Evolutionary conservation across 345 rosid genomes (phyloP).

Genomic region (Hevea brasiliensis): DNA sequence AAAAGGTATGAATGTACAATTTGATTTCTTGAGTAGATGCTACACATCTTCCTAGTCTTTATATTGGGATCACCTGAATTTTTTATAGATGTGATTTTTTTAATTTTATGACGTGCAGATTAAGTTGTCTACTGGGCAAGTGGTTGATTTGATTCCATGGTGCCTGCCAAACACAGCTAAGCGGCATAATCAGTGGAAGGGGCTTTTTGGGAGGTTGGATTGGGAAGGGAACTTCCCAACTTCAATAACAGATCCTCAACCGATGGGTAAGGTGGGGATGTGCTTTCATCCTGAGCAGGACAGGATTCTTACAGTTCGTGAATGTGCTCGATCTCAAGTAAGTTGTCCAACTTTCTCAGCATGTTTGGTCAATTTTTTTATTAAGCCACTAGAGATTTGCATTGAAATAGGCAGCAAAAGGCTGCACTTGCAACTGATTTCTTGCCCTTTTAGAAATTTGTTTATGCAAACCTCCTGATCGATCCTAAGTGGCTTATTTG

Average conservation of each 20-base stretch:
- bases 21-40: not conserved
- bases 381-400: not conserved
- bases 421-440: not conserved
- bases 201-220: constrained; percentile 80
- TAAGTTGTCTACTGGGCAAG: constrained; percentile 56
- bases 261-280: constrained; percentile 95
- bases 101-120: constrained; percentile 41
- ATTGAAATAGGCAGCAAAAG: not conserved
- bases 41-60: not conserved
- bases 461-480: not conserved
- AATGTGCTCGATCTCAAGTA: constrained; percentile 90
- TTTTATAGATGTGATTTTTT: not conserved
- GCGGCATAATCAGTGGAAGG: constrained; percentile 86
- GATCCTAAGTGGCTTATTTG: not conserved
- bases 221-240: constrained; percentile 97
- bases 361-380: not conserved
- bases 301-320: constrained; percentile 78
- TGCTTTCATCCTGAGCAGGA: constrained; percentile 95
- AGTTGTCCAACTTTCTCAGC: constrained; percentile 6
- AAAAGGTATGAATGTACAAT: constrained; percentile 48
- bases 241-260: constrained; percentile 83
- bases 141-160: constrained; percentile 69
- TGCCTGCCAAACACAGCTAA: constrained; percentile 79
- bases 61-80: not conserved
- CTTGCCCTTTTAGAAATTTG: not conserved